Percentiles rank a stretch among this genome's conserved stretches.
Conservation (phyloP, 805 yeast species). For the Candida saitoana region DNA sequence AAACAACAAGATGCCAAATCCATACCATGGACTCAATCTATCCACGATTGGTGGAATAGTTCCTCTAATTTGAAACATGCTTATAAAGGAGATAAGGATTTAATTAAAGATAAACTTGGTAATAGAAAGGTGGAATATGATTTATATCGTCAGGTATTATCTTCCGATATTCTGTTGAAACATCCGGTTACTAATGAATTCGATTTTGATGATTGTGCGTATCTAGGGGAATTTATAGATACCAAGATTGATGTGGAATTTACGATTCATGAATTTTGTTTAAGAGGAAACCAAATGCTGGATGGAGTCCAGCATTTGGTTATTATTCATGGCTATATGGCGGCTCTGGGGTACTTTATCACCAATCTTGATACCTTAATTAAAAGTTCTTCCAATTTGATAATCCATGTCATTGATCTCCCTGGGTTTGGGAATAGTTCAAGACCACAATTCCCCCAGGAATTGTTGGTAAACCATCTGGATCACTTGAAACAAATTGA, state of each 20-base stretch:
- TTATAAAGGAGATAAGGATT: conserved; percentile 3
- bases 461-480: conserved; percentile 19
- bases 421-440: conserved; percentile 44
- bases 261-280: conserved; percentile 34
- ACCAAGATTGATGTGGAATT: conserved; percentile 23
- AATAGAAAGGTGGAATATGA: conserved; percentile 31
- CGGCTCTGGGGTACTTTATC: conserved; percentile 39
- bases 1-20: conserved; percentile 9
- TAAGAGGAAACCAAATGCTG: conserved; percentile 17
- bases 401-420: conserved; percentile 36
- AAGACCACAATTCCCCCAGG: conserved; percentile 33
- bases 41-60: conserved; percentile 37
- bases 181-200: conserved; percentile 12
- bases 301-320: conserved; percentile 23
- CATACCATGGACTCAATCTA: conserved; percentile 21
- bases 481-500: conserved; percentile 21
- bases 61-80: conserved; percentile 1
- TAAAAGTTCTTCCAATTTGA: conserved; percentile 26
- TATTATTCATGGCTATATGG: conserved; percentile 43
- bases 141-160: conserved; percentile 29
- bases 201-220: not conserved
- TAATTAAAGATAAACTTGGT: conserved; percentile 16
- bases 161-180: conserved; percentile 23
- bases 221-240: conserved; percentile 25
- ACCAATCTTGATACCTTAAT: conserved; percentile 34